Evolutionary conservation across 176 grass and related monocot species (phyloP), one percentile per base, ranked within the genome.

Genomic region (Oryza punctata): DNA sequence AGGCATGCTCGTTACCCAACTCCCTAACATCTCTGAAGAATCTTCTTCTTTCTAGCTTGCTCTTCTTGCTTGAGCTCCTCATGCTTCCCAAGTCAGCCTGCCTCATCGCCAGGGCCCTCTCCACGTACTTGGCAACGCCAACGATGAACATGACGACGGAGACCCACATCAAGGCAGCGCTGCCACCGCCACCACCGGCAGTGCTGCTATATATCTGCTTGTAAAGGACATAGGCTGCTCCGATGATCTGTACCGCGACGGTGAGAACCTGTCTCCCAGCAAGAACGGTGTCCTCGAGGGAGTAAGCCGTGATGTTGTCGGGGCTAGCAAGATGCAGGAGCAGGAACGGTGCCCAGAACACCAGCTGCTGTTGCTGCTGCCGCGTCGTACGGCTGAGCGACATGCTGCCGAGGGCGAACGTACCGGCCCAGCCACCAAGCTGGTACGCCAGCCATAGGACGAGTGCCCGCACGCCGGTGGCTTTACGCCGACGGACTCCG

Each of bases 221-320:
- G 63, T 82, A 61, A 23, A 92, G 26, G 35, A 83, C 69, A 24
- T 88, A 79, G 0, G 11, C 0, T 0, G 86, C 73, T 0, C 63
- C 60, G 0, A 30, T 0, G 23, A 83, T 30, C 63, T 70, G 64
- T 45, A 69, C 44, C 0, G 12, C 4, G 21, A 2, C 1, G 1
- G 65, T 52, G 64, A 30, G 44, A 8, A 12, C 44, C 44, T 46
- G 44, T 46, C 44, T 46, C 79, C 64, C 40, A 1, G 3, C 84
- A 72, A 78, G 23, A 90, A 32, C 18, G 67, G 77, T 80, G 66
- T 88, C 93, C 74, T 90, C 11, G 27, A 92, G 33, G 0, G 85
- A 46, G 18, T 86, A 92, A 5, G 93, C 85, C 0, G 82, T 88
- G 59, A 95, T 95, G 78, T 70, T 90, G 28, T 95, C 93, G 0